These are phyloP conservation scores for Phytophthora idaei DNA, from an alignment of 352 stramenopile species.

Conservation along the genomic window DNA sequence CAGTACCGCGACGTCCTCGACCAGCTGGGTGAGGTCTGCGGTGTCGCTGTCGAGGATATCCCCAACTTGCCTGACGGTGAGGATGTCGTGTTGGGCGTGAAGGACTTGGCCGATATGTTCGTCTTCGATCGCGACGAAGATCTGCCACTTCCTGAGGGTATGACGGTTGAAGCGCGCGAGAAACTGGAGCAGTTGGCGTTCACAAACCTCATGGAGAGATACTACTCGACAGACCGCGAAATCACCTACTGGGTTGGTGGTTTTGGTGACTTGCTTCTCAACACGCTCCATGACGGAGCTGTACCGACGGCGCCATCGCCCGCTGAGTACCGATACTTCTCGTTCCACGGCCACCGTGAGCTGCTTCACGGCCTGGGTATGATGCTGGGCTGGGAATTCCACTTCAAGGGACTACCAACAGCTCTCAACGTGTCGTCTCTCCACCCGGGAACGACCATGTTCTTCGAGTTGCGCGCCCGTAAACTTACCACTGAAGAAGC, in stretches of 20 bases:
- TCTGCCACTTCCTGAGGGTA: conserved; percentile 54
- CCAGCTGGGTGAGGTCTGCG: conserved; percentile 60
- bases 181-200: conserved; percentile 76
- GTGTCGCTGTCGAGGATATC: conserved; percentile 63
- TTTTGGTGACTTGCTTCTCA: conserved; percentile 70
- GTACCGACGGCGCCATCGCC: conserved; percentile 51
- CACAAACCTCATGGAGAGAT: conserved; percentile 86
- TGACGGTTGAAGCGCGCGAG: conserved; percentile 57
- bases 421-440: conserved; percentile 72
- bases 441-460: conserved; percentile 79
- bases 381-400: conserved; percentile 81
- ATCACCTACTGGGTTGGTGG: conserved; percentile 88
- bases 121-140: conserved; percentile 77
- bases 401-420: conserved; percentile 66
- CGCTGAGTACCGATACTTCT: conserved; percentile 75
- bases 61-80: conserved; percentile 62
- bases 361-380: conserved; percentile 78
- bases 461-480: conserved; percentile 76
- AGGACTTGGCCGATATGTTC: conserved; percentile 87
- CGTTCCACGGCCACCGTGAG: conserved; percentile 84
- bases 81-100: conserved; percentile 77
- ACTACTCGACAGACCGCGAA: conserved; percentile 78
- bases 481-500: conserved; percentile 20
- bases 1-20: conserved; percentile 63
- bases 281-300: conserved; percentile 61